Conservation (phyloP, 1,284 basidiomycete species). For the Melampsora larici-populina region DNA sequence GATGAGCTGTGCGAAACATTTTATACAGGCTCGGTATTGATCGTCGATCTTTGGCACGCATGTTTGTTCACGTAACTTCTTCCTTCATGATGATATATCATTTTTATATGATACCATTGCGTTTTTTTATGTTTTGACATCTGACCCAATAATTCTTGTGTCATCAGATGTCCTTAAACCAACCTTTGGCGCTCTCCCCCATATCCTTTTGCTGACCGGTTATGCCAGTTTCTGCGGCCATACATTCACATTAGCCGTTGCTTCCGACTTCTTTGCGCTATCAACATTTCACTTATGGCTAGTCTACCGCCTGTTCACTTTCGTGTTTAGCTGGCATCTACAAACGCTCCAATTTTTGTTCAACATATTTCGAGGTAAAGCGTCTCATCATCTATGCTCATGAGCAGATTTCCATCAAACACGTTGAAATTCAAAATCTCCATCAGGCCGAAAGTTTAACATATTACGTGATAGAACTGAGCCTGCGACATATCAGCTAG, state of each 20-base stretch:
- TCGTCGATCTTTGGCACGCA: conserved; percentile 65
- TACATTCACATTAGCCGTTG: conserved; percentile 66
- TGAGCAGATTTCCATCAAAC: background rate
- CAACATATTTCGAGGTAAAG: conserved; percentile 85
- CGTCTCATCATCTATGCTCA: conserved; percentile 38
- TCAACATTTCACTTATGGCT: conserved; percentile 71
- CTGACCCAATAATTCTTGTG: background rate
- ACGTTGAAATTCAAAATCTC: background rate
- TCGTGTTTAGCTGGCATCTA: conserved; percentile 66
- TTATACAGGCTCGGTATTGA: conserved; percentile 65
- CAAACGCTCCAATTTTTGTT: conserved; percentile 69
- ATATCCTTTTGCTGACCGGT: conserved; percentile 60
- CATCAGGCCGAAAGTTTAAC: conserved; percentile 77
- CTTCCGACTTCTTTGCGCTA: conserved; percentile 66
- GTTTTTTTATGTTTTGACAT: conserved; percentile 48
- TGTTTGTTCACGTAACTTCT: conserved; percentile 56
- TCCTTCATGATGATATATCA: conserved; percentile 4
- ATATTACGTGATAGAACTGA: conserved; percentile 76
- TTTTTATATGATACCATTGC: conserved; percentile 48
- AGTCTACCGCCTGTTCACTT: conserved; percentile 67
- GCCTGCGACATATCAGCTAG: conserved; percentile 83
- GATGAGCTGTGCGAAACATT: conserved; percentile 74
- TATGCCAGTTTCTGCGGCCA: conserved; percentile 64
- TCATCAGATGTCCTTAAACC: conserved; percentile 52
- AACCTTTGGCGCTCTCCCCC: conserved; percentile 58